These are phyloP conservation scores for Albugo candida DNA, from an alignment of 352 stramenopile species.

Conservation along the genomic window DNA sequence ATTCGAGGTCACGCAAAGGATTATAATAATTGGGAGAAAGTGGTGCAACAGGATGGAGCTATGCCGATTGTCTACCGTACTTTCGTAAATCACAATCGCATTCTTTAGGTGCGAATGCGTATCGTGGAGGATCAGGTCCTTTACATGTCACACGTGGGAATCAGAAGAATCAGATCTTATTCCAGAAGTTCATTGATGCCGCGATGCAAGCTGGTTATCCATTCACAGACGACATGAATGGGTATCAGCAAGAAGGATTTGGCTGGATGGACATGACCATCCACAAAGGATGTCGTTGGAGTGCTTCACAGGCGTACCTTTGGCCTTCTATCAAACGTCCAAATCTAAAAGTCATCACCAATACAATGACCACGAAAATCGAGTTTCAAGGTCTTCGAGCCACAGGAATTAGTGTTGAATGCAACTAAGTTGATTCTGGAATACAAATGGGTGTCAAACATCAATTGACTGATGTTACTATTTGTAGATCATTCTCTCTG, in stretches of 20 bases:
- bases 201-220: conserved; percentile 69
- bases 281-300: conserved; percentile 64
- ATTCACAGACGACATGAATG: conserved; percentile 81
- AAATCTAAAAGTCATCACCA: conserved; percentile 59
- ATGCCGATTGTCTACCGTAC: conserved; percentile 74
- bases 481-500: conserved; percentile 51
- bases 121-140: conserved; percentile 64
- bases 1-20: conserved; percentile 74
- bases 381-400: conserved; percentile 65
- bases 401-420: conserved; percentile 44
- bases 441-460: background rate
- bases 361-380: conserved; percentile 71
- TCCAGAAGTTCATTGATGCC: conserved; percentile 78
- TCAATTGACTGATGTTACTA: background rate
- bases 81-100: conserved; percentile 75
- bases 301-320: conserved; percentile 51
- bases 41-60: conserved; percentile 66
- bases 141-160: conserved; percentile 56
- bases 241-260: conserved; percentile 77
- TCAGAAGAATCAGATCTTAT: conserved; percentile 72
- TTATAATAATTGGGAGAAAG: conserved; percentile 73
- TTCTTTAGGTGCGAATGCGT: conserved; percentile 50
- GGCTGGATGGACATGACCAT: conserved; percentile 83
- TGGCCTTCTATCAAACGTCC: conserved; percentile 35
- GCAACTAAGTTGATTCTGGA: conserved; percentile 12